These are phyloP conservation scores for Plantago coronopus DNA, from an alignment of 305 asterid genomes.

Conservation along the genomic window DNA sequence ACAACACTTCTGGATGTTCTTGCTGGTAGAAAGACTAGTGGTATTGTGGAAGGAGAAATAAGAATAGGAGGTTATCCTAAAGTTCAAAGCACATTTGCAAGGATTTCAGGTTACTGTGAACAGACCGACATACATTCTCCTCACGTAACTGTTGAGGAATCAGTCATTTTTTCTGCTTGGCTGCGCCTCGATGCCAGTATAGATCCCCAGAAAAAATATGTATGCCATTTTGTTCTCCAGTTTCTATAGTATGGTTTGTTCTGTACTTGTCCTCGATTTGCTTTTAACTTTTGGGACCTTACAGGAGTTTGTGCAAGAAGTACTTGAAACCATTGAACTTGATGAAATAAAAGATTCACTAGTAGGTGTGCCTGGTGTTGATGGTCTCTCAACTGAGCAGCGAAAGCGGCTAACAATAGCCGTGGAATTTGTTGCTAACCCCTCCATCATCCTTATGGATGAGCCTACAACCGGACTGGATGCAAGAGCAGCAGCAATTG, in stretches of 20 bases:
- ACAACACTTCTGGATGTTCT: constrained; percentile 82
- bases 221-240: constrained; percentile 24
- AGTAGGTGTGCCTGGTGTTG: constrained; percentile 67
- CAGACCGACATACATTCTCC: constrained; percentile 85
- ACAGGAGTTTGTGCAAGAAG: constrained; percentile 73
- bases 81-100: constrained; percentile 62
- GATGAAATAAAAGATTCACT: constrained; percentile 52
- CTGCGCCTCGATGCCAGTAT: constrained; percentile 69
- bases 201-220: constrained; percentile 53
- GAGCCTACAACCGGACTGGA: constrained; percentile 84
- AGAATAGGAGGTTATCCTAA: constrained; percentile 69
- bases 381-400: constrained; percentile 78
- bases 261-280: background rate
- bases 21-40: constrained; percentile 76
- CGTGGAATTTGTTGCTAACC: constrained; percentile 77
- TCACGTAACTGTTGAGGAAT: constrained; percentile 74
- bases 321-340: constrained; percentile 75
- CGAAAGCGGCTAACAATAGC: constrained; percentile 80
- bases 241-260: background rate
- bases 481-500: constrained; percentile 85
- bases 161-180: constrained; percentile 76
- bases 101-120: constrained; percentile 83
- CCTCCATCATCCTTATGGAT: constrained; percentile 75
- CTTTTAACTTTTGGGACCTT: constrained; percentile 2
- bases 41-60: constrained; percentile 61